Evolutionary conservation across 257 asterid genomes (phyloP).

Genomic region (Solanum chilense): DNA sequence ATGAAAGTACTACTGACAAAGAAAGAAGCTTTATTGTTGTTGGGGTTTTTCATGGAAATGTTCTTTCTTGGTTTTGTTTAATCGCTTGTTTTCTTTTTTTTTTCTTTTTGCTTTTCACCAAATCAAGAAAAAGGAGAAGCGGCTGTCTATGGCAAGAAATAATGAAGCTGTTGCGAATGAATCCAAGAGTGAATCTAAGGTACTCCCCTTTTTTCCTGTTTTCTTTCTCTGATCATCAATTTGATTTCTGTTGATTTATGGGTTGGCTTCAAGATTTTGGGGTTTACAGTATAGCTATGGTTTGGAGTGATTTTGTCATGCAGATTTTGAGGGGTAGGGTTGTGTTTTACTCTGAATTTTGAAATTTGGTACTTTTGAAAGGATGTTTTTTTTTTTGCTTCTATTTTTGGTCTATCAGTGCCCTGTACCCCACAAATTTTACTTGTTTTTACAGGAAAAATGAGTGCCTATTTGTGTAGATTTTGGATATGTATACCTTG

Average conservation of each 20-base stretch:
- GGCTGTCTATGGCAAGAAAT: background rate
- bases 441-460: background rate
- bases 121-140: background rate
- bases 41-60: background rate
- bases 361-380: background rate
- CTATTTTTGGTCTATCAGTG: background rate
- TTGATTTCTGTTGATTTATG: background rate
- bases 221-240: background rate
- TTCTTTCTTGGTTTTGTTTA: background rate
- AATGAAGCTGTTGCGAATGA: slow-evolving; percentile 2
- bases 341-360: background rate
- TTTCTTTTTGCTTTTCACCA: background rate
- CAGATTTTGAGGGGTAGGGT: background rate
- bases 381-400: background rate
- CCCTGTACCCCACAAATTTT: background rate
- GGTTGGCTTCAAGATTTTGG: background rate
- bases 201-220: background rate
- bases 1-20: background rate
- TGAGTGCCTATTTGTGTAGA: background rate
- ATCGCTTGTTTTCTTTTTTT: background rate
- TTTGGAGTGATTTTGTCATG: background rate
- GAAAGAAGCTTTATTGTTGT: background rate
- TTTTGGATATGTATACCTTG: background rate
- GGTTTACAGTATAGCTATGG: background rate
- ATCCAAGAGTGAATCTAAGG: slow-evolving; percentile 12